A percentile compares a stretch with the other conserved stretches of the same genome.
Conservation (phyloP, 768 basidiomycete species). For the Boletus subcaerulescens region DNA sequence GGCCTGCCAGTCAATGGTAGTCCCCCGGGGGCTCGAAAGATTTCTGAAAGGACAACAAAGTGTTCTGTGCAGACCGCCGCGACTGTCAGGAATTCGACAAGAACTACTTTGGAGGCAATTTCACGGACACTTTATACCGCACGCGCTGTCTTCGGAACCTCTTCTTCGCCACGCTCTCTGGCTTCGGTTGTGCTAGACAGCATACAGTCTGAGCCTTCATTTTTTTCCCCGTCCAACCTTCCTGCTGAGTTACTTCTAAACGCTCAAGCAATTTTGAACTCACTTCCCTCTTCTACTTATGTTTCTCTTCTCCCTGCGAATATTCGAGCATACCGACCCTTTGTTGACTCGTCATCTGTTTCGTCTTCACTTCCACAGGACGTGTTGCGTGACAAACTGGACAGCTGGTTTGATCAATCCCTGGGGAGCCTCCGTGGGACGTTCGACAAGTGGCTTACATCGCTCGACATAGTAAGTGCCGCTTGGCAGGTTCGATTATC, state of each 20-base stretch:
- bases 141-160: slow-evolving; percentile 53
- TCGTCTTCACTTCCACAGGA: slow-evolving; percentile 48
- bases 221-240: slow-evolving; percentile 28
- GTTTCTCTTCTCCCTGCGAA: slow-evolving; percentile 70
- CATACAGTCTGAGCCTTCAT: slow-evolving; percentile 53
- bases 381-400: slow-evolving; percentile 45
- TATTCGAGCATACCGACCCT: slow-evolving; percentile 80
- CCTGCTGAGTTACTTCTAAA: slow-evolving; percentile 58
- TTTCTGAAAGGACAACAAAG: not conserved
- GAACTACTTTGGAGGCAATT: slow-evolving; percentile 52
- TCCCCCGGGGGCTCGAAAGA: slow-evolving; percentile 18
- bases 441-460: slow-evolving; percentile 54
- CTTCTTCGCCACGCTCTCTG: slow-evolving; percentile 39
- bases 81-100: slow-evolving; percentile 53
- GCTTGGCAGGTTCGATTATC: slow-evolving; percentile 69
- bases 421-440: slow-evolving; percentile 42
- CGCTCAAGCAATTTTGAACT: slow-evolving; percentile 62
- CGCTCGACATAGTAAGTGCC: slow-evolving; percentile 57
- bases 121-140: slow-evolving; percentile 56
- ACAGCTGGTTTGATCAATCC: slow-evolving; percentile 64
- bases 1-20: slow-evolving; percentile 39
- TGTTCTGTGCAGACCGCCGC: slow-evolving; percentile 35
- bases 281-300: slow-evolving; percentile 80
- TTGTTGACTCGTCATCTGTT: slow-evolving; percentile 66
- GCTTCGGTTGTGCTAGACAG: slow-evolving; percentile 55